Percentiles rank a stretch among this genome's conserved stretches.
Evolutionary conservation across 1,284 basidiomycete genomes (phyloP).

Genomic region (Apiotrichum brassicae): DNA sequence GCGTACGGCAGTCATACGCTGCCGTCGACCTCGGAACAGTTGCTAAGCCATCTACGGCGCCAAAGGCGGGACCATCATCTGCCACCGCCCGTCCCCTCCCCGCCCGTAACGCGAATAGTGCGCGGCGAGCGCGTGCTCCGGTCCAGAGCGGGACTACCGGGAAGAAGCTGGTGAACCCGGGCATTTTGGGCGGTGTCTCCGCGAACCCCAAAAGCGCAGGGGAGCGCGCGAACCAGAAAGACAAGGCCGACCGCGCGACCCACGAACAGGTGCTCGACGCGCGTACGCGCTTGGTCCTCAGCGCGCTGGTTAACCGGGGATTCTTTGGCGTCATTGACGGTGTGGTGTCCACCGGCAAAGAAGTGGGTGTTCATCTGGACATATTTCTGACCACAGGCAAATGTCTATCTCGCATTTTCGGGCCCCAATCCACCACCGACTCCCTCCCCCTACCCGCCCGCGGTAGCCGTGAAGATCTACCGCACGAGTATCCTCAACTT

Average conservation of each 20-base stretch:
- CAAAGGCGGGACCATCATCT: neutral
- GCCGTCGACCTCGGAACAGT: conserved; percentile 7
- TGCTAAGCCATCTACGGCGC: conserved; percentile 1
- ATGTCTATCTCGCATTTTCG: conserved; percentile 81
- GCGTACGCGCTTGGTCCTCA: conserved; percentile 78
- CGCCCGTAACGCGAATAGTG: conserved; percentile 29
- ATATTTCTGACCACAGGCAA: conserved; percentile 59
- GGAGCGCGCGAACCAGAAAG: conserved; percentile 76
- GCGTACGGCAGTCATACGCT: conserved; percentile 65
- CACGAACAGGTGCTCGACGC: conserved; percentile 91
- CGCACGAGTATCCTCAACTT: conserved; percentile 97
- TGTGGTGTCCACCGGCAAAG: conserved; percentile 91
- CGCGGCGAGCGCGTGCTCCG: conserved; percentile 43
- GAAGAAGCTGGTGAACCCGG: conserved; percentile 62
- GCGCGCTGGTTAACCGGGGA: conserved; percentile 86
- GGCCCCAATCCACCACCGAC: conserved; percentile 51
- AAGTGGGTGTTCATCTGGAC: conserved; percentile 53
- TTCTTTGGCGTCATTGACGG: conserved; percentile 82
- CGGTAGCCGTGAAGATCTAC: conserved; percentile 94
- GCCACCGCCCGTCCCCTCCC: conserved; percentile 25
- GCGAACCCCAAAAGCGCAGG: conserved; percentile 83
- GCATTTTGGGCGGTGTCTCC: conserved; percentile 57
- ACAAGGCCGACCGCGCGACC: conserved; percentile 89
- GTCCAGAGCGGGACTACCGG: conserved; percentile 51
- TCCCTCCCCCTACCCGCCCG: conserved; percentile 51